Evolutionary conservation across 2,329 filamentous ascomycete genomes (phyloP).

Genomic region (Dothiorella sarmentorum): DNA sequence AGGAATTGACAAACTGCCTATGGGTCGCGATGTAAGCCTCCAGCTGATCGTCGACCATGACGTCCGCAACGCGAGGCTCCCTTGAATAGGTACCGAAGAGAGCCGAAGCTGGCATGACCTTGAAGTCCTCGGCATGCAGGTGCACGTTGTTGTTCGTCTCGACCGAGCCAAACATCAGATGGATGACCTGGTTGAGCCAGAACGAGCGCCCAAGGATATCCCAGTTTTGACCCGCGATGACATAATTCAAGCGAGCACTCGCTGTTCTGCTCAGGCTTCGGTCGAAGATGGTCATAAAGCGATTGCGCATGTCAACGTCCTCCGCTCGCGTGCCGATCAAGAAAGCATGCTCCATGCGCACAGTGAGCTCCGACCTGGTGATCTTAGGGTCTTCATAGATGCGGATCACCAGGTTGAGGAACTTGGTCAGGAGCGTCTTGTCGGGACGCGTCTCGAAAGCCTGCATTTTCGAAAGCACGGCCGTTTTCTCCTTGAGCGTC

Average conservation of each 20-base stretch:
- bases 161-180: constrained; percentile 85
- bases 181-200: constrained; percentile 93
- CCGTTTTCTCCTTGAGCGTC: constrained; percentile 97
- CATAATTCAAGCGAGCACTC: constrained; percentile 82
- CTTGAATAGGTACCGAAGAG: constrained; percentile 71
- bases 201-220: constrained; percentile 91
- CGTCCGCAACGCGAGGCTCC: constrained; percentile 59
- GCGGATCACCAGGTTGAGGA: constrained; percentile 90
- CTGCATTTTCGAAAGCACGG: constrained; percentile 98
- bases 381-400: constrained; percentile 99
- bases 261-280: constrained; percentile 90
- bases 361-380: constrained; percentile 88
- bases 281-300: constrained; percentile 95
- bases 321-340: constrained; percentile 89
- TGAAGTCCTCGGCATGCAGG: constrained; percentile 81
- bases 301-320: constrained; percentile 93
- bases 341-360: constrained; percentile 97
- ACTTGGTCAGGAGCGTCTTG: constrained; percentile 82
- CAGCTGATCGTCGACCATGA: constrained; percentile 78
- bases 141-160: constrained; percentile 78
- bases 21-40: constrained; percentile 76
- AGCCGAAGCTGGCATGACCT: constrained; percentile 67
- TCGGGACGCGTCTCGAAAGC: constrained; percentile 86
- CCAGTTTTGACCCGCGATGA: constrained; percentile 93
- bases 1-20: constrained; percentile 75